phyloP scores from a whole-genome alignment of 2,329 filamentous ascomycete genomes.

The Penicillium sp. region DNA sequence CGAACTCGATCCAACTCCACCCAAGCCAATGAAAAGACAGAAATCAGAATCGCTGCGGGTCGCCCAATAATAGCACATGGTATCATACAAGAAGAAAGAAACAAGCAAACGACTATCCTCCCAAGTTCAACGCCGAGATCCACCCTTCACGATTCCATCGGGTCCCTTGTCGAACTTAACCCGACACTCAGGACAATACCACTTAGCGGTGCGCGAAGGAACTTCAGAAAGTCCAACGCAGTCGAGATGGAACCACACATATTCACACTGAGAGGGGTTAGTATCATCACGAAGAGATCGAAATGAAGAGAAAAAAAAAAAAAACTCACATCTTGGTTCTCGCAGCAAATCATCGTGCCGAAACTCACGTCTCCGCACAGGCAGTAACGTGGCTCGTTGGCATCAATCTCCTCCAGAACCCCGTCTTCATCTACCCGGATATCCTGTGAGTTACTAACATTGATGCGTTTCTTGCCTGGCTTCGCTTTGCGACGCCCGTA shows the following conservation, averaged over 20 bases:
- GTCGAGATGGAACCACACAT: slow-evolving; percentile 70
- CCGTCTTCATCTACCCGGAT: slow-evolving; percentile 56
- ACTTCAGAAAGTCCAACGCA: slow-evolving; percentile 65
- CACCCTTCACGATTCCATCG: slow-evolving; percentile 48
- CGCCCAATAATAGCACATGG: slow-evolving; percentile 23
- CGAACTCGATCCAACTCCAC: neutral
- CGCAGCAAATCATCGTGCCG: slow-evolving; percentile 70
- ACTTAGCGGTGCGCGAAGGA: slow-evolving; percentile 66
- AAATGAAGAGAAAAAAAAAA: slow-evolving; percentile 2
- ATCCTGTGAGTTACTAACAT: slow-evolving; percentile 49
- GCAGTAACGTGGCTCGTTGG: slow-evolving; percentile 68
- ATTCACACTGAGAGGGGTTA: slow-evolving; percentile 60
- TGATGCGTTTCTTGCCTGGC: slow-evolving; percentile 51
- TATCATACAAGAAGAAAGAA: slow-evolving; percentile 30
- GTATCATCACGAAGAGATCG: slow-evolving; percentile 1
- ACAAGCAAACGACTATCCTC: neutral
- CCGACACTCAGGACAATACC: slow-evolving; percentile 69
- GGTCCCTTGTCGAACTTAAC: slow-evolving; percentile 54
- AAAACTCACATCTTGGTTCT: slow-evolving; percentile 61
- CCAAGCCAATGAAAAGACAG: slow-evolving; percentile 3
- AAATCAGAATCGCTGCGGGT: slow-evolving; percentile 7
- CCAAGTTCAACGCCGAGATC: slow-evolving; percentile 40
- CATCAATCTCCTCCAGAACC: slow-evolving; percentile 60
- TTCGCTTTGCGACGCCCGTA: slow-evolving; percentile 65
- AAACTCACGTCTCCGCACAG: slow-evolving; percentile 68